Conservation (phyloP, 2,329 filamentous ascomycete species). For the Acrocalymma vagum region DNA sequence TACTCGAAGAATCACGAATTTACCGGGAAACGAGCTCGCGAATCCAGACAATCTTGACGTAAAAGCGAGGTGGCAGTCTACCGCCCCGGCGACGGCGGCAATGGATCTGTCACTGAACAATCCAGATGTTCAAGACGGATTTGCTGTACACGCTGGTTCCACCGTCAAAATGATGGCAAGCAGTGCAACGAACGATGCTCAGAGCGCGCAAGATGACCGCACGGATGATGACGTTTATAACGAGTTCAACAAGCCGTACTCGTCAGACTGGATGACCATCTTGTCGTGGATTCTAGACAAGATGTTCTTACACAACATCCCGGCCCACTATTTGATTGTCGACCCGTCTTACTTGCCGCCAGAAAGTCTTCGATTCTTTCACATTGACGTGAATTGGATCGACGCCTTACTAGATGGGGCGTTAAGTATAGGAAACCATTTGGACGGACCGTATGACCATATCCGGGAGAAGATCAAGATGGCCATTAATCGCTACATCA, state of each 20-base stretch:
- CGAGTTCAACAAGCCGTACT: slow-evolving; percentile 17
- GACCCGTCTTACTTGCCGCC: slow-evolving; percentile 47
- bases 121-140: no score
- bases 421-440: slow-evolving; percentile 52
- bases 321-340: slow-evolving; percentile 52
- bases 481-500: no score
- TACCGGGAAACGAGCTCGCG: no score
- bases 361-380: slow-evolving; percentile 56
- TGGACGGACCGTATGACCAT: slow-evolving; percentile 24
- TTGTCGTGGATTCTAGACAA: slow-evolving; percentile 42
- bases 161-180: not conserved
- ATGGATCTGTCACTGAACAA: no score
- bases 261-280: slow-evolving; percentile 48
- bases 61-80: no score
- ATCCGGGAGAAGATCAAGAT: slow-evolving; percentile 43
- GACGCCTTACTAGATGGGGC: slow-evolving; percentile 56
- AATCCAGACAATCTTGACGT: no score
- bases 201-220: not conserved
- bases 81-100: not conserved
- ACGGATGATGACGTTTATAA: not conserved
- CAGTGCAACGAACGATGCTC: not conserved
- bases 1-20: no score
- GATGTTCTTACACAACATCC: slow-evolving; percentile 48
- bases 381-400: slow-evolving; percentile 55
- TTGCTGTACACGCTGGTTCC: no score